Evolutionary conservation across 129 eudicot species (phyloP).

Genomic region (Arctium minus): DNA sequence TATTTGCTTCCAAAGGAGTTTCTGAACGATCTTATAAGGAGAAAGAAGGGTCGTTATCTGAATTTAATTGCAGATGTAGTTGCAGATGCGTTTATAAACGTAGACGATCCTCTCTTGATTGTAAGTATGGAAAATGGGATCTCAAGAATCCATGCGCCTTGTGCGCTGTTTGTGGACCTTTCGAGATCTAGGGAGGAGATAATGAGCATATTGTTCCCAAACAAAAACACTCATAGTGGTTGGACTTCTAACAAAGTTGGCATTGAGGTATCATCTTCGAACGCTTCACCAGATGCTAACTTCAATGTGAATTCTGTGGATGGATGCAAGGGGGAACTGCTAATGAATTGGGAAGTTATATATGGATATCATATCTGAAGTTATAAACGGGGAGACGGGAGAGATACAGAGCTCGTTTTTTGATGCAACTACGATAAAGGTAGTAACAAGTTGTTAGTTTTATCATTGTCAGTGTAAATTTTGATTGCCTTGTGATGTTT

Average conservation of each 20-base stretch:
- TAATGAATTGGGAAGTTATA: slow-evolving; percentile 16
- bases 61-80: slow-evolving; percentile 15
- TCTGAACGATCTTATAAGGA: not conserved
- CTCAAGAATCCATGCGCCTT: slow-evolving; percentile 13
- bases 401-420: slow-evolving; percentile 9
- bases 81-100: slow-evolving; percentile 42
- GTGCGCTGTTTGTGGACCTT: slow-evolving; percentile 45
- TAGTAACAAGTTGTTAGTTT: slow-evolving; percentile 1
- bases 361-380: slow-evolving; percentile 21
- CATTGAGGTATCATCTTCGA: not conserved
- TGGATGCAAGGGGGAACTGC: not conserved
- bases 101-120: slow-evolving; percentile 63
- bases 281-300: not conserved
- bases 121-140: slow-evolving; percentile 18
- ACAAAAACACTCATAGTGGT: not conserved
- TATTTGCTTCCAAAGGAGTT: slow-evolving; percentile 47
- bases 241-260: no score
- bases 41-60: not conserved
- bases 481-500: not conserved
- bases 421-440: slow-evolving; percentile 31
- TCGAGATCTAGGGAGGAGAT: slow-evolving; percentile 33
- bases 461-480: not conserved
- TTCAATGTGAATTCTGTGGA: not conserved
- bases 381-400: slow-evolving; percentile 13
- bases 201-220: slow-evolving; percentile 29